Evolutionary conservation across 2,329 filamentous ascomycete genomes (phyloP).

Genomic region (Nemania abortiva): DNA sequence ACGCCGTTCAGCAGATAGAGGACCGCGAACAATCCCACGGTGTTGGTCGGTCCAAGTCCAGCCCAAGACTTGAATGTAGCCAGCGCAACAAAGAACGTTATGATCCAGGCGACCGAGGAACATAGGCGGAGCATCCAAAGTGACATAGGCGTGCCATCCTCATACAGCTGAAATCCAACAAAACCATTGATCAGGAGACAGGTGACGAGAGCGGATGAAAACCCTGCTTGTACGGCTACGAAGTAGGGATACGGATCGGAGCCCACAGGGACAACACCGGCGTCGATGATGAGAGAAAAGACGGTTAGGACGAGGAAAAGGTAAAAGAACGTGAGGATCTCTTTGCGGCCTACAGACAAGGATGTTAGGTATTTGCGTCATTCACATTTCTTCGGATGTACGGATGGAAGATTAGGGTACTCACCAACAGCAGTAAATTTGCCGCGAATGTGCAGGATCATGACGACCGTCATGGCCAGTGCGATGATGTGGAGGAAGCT

Average conservation of each 20-base stretch:
- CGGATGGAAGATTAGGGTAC: conserved; percentile 49
- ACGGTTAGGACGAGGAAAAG: conserved; percentile 92
- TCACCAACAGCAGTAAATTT: conserved; percentile 98
- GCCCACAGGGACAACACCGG: conserved; percentile 88
- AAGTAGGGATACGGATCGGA: conserved; percentile 90
- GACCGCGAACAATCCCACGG: conserved; percentile 89
- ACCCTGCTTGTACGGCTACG: conserved; percentile 84
- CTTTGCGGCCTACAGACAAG: conserved; percentile 65
- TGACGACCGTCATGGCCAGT: conserved; percentile 92
- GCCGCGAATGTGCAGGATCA: conserved; percentile 95
- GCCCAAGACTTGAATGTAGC: conserved; percentile 94
- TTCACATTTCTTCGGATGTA: background rate
- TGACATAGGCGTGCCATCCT: conserved; percentile 92
- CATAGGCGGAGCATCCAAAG: conserved; percentile 90
- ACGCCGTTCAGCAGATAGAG: conserved; percentile 92
- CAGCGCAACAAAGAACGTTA: conserved; percentile 88
- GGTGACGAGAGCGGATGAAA: conserved; percentile 86
- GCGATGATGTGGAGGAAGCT: conserved; percentile 93
- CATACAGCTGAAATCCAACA: conserved; percentile 97
- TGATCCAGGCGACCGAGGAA: conserved; percentile 83
- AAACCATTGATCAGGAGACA: conserved; percentile 97
- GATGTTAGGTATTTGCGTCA: conserved; percentile 23
- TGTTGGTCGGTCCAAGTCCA: conserved; percentile 85
- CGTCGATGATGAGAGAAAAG: conserved; percentile 89
- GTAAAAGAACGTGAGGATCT: conserved; percentile 94